Base-by-base conservation (phyloP, 1,284 basidiomycete genomes). In the Boletus smithii region DNA sequence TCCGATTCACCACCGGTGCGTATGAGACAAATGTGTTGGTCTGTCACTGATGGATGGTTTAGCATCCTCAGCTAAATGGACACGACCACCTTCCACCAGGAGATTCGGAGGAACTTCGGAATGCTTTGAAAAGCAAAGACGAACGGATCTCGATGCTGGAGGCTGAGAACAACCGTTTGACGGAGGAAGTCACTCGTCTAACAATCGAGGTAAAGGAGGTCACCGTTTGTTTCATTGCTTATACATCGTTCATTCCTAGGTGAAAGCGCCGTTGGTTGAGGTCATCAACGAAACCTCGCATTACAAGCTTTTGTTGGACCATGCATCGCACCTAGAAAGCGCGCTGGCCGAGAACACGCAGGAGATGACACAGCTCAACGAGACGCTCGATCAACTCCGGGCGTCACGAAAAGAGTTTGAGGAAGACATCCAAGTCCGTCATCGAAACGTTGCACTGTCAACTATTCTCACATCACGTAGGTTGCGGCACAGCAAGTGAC, bases 1-100 rank as follows among this genome's bases (percentile, higher is more conserved):
- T 41, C 42, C 5, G 54, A 44, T 33, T 77, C 81, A 73, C 79
- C 81, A 66, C 73, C 71, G 71, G 84, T 88, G 72, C 78, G 83
- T 79, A 74, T 73, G 73, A 74, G 69, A 27, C 1, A 16, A 20
- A 9, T 32, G 30, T 0, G n/a, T 27, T 42, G 14, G 16, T 27
- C 2, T 29, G 22, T 46, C 17, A 11, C 39, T 66, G 40, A 53
- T 30, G 17, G 10, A 16, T n/a, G 7, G 26, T 26, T 7, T 44
- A 65, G 63, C 63, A 50, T 42, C 48, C 53, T 26, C 51, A 49
- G 22, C 4, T 51, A 17, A 65, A 69, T 38, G 63, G 63, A 17
- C 62, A 68, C 13, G 58, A 65, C 46, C 48, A 51, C 17, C 37
- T 41, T 17, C 51, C 50, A 17, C 44, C 45, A 7, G 63, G 51